Percentiles rank a stretch among this genome's conserved stretches.
Conservation (phyloP, 495 filamentous ascomycete species). For the Neurospora africana region DNA sequence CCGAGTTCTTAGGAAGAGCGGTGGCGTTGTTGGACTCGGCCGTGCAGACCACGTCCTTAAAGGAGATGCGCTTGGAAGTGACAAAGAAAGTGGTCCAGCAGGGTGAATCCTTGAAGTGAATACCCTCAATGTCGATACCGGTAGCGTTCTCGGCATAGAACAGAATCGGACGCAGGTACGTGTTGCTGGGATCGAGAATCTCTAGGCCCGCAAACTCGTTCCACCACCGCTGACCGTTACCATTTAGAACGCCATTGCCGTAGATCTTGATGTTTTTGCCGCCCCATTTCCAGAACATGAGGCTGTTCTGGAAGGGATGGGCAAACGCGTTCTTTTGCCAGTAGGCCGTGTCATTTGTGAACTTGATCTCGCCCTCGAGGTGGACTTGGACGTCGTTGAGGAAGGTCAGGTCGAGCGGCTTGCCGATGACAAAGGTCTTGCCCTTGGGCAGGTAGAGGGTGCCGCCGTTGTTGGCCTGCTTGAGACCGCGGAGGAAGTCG, state of each 20-base stretch:
- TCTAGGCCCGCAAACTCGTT: slow-evolving; percentile 24
- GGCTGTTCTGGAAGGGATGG: slow-evolving; percentile 48
- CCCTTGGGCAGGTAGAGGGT: slow-evolving; percentile 39
- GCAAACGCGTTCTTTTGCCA: slow-evolving; percentile 49
- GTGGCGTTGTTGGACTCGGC: slow-evolving; percentile 43
- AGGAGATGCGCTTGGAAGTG: slow-evolving; percentile 39
- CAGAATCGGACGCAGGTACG: slow-evolving; percentile 43
- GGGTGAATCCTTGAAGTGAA: slow-evolving; percentile 46
- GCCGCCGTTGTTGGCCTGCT: slow-evolving; percentile 45
- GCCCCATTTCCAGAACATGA: slow-evolving; percentile 53
- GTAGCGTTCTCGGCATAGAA: slow-evolving; percentile 49
- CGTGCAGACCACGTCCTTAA: slow-evolving; percentile 43
- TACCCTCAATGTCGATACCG: slow-evolving; percentile 41
- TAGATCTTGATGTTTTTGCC: slow-evolving; percentile 47
- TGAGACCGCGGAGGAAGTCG: slow-evolving; percentile 42
- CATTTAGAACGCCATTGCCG: slow-evolving; percentile 42
- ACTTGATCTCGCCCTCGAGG: slow-evolving; percentile 48
- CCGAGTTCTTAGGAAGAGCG: slow-evolving; percentile 44
- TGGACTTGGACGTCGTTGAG: slow-evolving; percentile 45
- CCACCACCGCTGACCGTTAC: slow-evolving; percentile 39
- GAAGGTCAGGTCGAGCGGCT: slow-evolving; percentile 46
- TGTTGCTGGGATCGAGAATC: slow-evolving; percentile 39
- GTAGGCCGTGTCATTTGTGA: slow-evolving; percentile 47
- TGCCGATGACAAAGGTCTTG: slow-evolving; percentile 44
- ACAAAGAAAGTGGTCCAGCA: slow-evolving; percentile 53